These are phyloP conservation scores for Schizosaccharomyces osmophilus DNA, from an alignment of 805 yeast species.

Conservation along the genomic window DNA sequence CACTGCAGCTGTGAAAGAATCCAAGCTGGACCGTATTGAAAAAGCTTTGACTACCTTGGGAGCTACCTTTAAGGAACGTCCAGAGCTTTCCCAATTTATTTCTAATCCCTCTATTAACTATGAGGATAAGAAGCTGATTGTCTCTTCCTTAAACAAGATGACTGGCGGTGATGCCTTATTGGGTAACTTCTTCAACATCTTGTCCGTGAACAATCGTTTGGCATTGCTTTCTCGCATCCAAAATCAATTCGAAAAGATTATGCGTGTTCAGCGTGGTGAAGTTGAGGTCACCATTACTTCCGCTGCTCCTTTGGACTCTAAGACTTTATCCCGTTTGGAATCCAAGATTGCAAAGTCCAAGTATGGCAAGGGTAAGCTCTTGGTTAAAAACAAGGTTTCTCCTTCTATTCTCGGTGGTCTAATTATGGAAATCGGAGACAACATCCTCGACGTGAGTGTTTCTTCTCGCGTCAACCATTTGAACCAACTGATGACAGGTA, in stretches of 20 bases:
- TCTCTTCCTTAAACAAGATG: constrained; percentile 26
- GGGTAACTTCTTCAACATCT: constrained; percentile 53
- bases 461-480: constrained; percentile 64
- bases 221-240: constrained; percentile 38
- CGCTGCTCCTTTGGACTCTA: constrained; percentile 56
- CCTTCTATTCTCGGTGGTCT: constrained; percentile 89
- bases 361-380: constrained; percentile 58
- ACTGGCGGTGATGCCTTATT: constrained; percentile 43
- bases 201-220: constrained; percentile 89
- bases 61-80: constrained; percentile 33
- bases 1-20: constrained; percentile 68
- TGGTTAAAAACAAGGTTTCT: constrained; percentile 53
- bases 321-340: constrained; percentile 53
- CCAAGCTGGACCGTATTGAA: constrained; percentile 47
- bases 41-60: constrained; percentile 37
- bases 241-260: constrained; percentile 47
- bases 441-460: constrained; percentile 81
- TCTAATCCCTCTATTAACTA: constrained; percentile 63
- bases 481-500: constrained; percentile 66
- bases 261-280: constrained; percentile 74
- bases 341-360: constrained; percentile 51
- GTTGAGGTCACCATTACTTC: constrained; percentile 86
- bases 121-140: constrained; percentile 49
- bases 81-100: constrained; percentile 36
- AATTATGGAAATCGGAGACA: constrained; percentile 86